Conservation (phyloP, 83 land plant species). For the Larix sibirica region DNA sequence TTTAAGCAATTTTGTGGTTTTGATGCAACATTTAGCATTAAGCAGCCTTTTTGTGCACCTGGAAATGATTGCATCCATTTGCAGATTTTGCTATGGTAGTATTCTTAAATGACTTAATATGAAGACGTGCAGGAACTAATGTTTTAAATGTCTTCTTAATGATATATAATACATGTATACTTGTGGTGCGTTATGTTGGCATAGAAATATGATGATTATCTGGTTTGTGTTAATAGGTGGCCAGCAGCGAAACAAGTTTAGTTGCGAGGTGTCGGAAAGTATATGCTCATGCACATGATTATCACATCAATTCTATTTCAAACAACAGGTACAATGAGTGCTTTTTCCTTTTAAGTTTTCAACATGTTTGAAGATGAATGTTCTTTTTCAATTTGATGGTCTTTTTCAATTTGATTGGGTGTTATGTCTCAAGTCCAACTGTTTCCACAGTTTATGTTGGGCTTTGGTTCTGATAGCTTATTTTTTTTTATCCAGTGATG, state of each 20-base stretch:
- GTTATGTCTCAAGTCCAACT: too few relatives aligned
- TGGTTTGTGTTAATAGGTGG: constrained; percentile 54
- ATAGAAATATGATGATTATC: not conserved
- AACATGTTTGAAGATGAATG: too few relatives aligned
- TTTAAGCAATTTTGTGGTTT: too few relatives aligned
- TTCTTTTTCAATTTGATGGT: too few relatives aligned
- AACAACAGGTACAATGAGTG: constrained; percentile 68
- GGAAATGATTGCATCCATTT: not conserved
- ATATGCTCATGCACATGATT: constrained; percentile 92
- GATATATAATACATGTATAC: not conserved
- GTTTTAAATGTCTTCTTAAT: not conserved
- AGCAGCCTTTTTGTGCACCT: not conserved
- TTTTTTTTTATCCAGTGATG: constrained; percentile 63
- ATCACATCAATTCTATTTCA: constrained; percentile 87
- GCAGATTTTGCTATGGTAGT: not conserved
- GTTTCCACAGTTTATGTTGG: too few relatives aligned
- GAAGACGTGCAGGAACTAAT: not conserved
- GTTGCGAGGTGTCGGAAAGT: constrained; percentile 71
- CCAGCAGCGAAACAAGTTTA: constrained; percentile 70
- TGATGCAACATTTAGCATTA: too few relatives aligned
- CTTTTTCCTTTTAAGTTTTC: too few relatives aligned
- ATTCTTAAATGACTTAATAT: not conserved
- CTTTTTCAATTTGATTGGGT: too few relatives aligned
- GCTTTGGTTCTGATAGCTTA: too few relatives aligned
- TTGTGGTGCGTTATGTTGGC: not conserved